phyloP scores from a whole-genome alignment of 176 grass and related monocot species.

The Lolium rigidum region DNA sequence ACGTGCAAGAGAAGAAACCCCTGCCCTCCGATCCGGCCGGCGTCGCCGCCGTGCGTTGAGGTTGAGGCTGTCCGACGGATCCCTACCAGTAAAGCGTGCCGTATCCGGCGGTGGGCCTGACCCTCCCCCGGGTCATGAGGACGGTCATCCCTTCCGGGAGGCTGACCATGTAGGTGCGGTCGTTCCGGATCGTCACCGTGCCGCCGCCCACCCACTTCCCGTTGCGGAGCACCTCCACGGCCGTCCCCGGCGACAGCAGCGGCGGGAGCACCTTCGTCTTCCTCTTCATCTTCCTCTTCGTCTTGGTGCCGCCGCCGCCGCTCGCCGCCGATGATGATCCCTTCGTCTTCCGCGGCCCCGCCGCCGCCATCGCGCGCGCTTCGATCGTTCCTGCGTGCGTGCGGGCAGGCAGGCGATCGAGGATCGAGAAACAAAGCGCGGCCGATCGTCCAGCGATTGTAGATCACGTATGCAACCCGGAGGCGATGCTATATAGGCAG shows the following conservation, averaged over 20 bases:
- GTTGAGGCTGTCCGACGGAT: not conserved
- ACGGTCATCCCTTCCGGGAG: slow-evolving; percentile 17
- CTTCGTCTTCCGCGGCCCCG: not conserved
- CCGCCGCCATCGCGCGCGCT: not conserved
- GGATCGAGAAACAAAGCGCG: too few relatives aligned
- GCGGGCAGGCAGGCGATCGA: not conserved
- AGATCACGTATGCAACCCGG: not conserved
- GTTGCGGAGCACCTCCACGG: slow-evolving; percentile 36
- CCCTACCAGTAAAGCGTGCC: not conserved
- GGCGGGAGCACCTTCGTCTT: not conserved
- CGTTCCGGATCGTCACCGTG: slow-evolving; percentile 26
- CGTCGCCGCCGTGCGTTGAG: not conserved
- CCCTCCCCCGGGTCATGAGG: slow-evolving; percentile 10
- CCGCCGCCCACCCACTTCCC: slow-evolving; percentile 29
- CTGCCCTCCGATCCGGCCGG: too few relatives aligned
- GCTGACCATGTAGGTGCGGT: slow-evolving; percentile 42
- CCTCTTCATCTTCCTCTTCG: not conserved
- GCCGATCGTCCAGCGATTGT: not conserved
- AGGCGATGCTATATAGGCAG: not conserved
- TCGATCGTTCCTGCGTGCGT: not conserved
- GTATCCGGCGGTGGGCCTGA: slow-evolving; percentile 23
- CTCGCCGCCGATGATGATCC: not conserved
- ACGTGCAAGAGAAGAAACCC: not conserved
- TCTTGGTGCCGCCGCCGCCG: not conserved
- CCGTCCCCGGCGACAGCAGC: slow-evolving; percentile 2